A percentile compares a stretch with the other conserved stretches of the same genome.
These are phyloP conservation scores for Fusarium compactum DNA, from an alignment of 2,329 filamentous ascomycete species.

Conservation along the genomic window DNA sequence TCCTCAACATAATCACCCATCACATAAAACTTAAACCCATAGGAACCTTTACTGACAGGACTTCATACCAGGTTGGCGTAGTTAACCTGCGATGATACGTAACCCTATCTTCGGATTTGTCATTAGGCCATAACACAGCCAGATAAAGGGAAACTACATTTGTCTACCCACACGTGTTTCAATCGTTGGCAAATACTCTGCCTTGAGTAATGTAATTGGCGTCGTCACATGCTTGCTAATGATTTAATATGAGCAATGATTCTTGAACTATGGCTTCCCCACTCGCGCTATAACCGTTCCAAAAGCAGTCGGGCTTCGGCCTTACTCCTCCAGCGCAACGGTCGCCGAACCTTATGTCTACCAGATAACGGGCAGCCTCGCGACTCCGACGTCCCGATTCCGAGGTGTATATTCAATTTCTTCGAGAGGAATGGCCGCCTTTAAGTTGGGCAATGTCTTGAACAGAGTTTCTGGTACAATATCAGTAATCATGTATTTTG, in stretches of 20 bases:
- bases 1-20: no score
- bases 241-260: not conserved
- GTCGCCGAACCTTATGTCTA: not conserved
- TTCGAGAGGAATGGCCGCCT: slow-evolving; percentile 12
- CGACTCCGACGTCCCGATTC: slow-evolving; percentile 21
- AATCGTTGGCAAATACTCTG: no score
- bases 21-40: no score
- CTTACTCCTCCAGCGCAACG: not conserved
- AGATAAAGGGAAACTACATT: no score
- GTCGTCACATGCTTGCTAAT: not conserved
- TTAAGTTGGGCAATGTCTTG: slow-evolving; percentile 14
- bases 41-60: no score
- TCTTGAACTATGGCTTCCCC: not conserved
- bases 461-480: slow-evolving; percentile 1
- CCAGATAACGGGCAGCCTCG: slow-evolving; percentile 11
- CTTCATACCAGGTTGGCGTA: no score
- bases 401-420: slow-evolving; percentile 30
- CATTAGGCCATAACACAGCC: no score
- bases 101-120: no score
- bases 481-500: not conserved
- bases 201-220: not conserved
- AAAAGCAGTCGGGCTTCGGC: not conserved
- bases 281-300: not conserved
- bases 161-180: no score
- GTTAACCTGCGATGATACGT: no score